phyloP scores from a whole-genome alignment of 495 filamentous ascomycete species.

The Neurospora tetrasperma region DNA sequence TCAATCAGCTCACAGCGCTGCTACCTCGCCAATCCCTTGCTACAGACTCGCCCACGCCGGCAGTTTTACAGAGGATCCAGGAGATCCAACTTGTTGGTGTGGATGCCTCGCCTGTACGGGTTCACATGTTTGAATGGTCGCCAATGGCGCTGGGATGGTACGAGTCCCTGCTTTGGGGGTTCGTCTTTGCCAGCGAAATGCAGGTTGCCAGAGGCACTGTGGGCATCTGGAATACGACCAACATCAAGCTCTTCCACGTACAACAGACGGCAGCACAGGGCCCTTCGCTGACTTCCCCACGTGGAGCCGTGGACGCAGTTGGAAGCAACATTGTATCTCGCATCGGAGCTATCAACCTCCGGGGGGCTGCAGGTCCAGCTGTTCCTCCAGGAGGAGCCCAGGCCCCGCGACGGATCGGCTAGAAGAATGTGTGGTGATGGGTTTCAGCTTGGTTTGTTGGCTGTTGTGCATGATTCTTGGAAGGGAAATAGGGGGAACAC shows the following conservation, averaged over 20 bases:
- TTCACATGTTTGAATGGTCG: slow-evolving; percentile 94
- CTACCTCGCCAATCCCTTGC: slow-evolving; percentile 32
- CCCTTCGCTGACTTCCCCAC: slow-evolving; percentile 69
- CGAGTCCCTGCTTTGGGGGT: slow-evolving; percentile 88
- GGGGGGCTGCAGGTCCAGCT: slow-evolving; percentile 21
- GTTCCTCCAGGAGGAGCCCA: neutral
- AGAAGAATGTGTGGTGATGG: neutral
- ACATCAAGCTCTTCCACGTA: slow-evolving; percentile 79
- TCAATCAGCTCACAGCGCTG: slow-evolving; percentile 48
- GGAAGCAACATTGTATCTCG: slow-evolving; percentile 83
- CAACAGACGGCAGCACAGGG: slow-evolving; percentile 73
- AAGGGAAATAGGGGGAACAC: neutral
- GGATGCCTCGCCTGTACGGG: slow-evolving; percentile 63
- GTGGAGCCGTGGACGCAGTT: slow-evolving; percentile 91
- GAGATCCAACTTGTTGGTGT: slow-evolving; percentile 45
- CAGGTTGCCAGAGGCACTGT: slow-evolving; percentile 76
- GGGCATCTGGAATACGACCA: slow-evolving; percentile 92
- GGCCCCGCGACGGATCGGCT: neutral
- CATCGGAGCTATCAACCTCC: slow-evolving; percentile 64
- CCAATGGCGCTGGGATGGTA: slow-evolving; percentile 92
- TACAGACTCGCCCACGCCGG: slow-evolving; percentile 24
- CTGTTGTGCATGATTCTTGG: neutral
- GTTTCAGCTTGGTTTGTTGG: neutral
- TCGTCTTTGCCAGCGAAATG: slow-evolving; percentile 86
- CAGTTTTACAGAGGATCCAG: slow-evolving; percentile 28